Percentiles rank a stretch among this genome's conserved stretches.
Conservation (phyloP, 345 rosid species). For the Eucalyptus grandis region DNA sequence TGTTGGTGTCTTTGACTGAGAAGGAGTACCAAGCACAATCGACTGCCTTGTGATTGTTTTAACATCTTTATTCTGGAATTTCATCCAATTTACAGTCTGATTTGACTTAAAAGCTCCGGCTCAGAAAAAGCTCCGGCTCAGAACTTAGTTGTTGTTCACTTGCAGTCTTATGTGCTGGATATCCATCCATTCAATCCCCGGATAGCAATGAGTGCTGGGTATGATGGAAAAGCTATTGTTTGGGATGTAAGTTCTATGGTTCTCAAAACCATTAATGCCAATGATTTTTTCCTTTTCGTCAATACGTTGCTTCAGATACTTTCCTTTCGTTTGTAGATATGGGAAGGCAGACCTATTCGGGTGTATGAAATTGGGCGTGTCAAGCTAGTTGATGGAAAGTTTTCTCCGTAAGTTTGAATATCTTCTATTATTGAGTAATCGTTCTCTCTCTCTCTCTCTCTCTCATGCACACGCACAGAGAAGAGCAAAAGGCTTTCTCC, state of each 20-base stretch:
- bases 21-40: neutral
- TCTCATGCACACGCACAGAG: neutral
- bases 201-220: constrained; percentile 99
- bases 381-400: constrained; percentile 97
- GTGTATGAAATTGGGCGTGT: constrained; percentile 81
- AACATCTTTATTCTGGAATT: neutral
- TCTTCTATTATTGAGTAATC: neutral
- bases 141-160: constrained; percentile 2
- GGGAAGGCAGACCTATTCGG: constrained; percentile 92
- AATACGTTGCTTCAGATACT: neutral
- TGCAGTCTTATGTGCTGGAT: constrained; percentile 97
- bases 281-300: neutral
- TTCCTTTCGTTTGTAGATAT: constrained; percentile 48
- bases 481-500: neutral
- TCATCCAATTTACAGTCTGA: neutral
- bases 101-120: neutral
- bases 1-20: neutral
- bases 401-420: constrained; percentile 78
- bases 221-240: constrained; percentile 91
- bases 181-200: constrained; percentile 98
- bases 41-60: neutral
- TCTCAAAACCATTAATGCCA: neutral
- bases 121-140: neutral
- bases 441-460: neutral
- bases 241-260: constrained; percentile 90